Evolutionary conservation across 345 rosid species (phyloP), one percentile per base, ranked within the genome.

Genomic region (Eucalyptus sp.): DNA sequence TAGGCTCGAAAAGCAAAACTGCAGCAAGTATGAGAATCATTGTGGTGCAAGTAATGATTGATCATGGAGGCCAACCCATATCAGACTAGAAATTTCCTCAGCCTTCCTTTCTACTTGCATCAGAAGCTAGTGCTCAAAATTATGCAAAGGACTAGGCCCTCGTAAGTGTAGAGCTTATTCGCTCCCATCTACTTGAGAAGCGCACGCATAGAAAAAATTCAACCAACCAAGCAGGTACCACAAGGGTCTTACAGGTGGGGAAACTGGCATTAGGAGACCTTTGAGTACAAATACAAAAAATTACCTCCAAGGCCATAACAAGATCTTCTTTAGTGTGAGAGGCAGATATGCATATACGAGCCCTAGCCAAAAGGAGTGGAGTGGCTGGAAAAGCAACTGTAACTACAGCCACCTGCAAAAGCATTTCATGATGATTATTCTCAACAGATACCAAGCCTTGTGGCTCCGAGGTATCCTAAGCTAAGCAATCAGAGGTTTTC

Each of bases 341-440:
- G 64, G 98, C 96, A 4, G 97, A 96, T 91, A 96, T 93, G 92
- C 98, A 96, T 86, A 96, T 94, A 22, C 98, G 96, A 50, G 96
- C 99, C 91, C 99, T 95, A 10, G 97, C 98, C 93, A 96, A 91
- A 49, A 96, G 93, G 71, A 96, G 91, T 24, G 96, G 96, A 86
- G 96, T 95, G 66, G 95, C 96, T 86, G 96, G 96, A 90, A 95
- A 95, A 87, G 95, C 95, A 27, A 94, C 96, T 8, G 93, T 93
- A 90, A 94, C 95, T 54, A 95, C 93, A 87, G 96, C 96, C 81
- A 94, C 91, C 96, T 94, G 89, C 85, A 90, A 68, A 66, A 89
- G 56, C n/a, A 79, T 43, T 54, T 51, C 43, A 31, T 43, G 22
- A 84, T 41, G 87, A 54, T 41, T 16, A 48, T 24, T 50, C 37